These are phyloP conservation scores for Saksenaea vasiformis DNA, from an alignment of 371 early-diverging fungal species.

Conservation along the genomic window DNA sequence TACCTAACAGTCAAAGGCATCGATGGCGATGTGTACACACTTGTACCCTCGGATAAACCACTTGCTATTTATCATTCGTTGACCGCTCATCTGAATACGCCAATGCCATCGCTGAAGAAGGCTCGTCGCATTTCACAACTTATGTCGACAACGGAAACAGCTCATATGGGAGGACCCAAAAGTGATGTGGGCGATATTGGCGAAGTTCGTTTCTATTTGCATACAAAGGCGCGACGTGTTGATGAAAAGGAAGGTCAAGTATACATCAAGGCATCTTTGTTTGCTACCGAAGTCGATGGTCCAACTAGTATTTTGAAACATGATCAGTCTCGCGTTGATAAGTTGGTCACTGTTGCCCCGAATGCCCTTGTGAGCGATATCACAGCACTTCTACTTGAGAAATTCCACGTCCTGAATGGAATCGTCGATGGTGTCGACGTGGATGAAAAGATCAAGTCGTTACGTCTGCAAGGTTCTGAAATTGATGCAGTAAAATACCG, in stretches of 20 bases:
- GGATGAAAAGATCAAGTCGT: conserved; percentile 23
- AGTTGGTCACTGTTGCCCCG: conserved; percentile 34
- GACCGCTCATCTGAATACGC: conserved; percentile 50
- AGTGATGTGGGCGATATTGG: conserved; percentile 12
- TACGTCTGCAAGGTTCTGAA: conserved; percentile 30
- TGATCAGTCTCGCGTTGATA: conserved; percentile 40
- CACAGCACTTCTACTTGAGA: conserved; percentile 37
- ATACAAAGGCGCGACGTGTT: conserved; percentile 28
- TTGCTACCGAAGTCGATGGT: conserved; percentile 24
- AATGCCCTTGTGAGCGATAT: conserved; percentile 39
- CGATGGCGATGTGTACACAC: conserved; percentile 54
- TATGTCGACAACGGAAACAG: conserved; percentile 33
- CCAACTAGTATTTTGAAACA: conserved; percentile 15
- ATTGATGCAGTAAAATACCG: conserved; percentile 30
- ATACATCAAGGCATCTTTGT: conserved; percentile 41
- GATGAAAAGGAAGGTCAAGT: conserved; percentile 37
- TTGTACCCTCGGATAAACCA: conserved; percentile 51
- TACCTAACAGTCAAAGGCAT: conserved; percentile 50
- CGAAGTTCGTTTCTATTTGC: conserved; percentile 43
- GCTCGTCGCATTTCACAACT: conserved; percentile 52
- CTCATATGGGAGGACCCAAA: conserved; percentile 45
- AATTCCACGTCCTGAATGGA: conserved; percentile 53
- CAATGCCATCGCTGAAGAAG: conserved; percentile 50
- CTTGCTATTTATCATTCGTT: conserved; percentile 56
- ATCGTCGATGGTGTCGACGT: conserved; percentile 34